A percentile compares a stretch with the other conserved stretches of the same genome.
phyloP scores from a whole-genome alignment of 257 asterid genomes.

The Nicotiana obtusifolia region DNA sequence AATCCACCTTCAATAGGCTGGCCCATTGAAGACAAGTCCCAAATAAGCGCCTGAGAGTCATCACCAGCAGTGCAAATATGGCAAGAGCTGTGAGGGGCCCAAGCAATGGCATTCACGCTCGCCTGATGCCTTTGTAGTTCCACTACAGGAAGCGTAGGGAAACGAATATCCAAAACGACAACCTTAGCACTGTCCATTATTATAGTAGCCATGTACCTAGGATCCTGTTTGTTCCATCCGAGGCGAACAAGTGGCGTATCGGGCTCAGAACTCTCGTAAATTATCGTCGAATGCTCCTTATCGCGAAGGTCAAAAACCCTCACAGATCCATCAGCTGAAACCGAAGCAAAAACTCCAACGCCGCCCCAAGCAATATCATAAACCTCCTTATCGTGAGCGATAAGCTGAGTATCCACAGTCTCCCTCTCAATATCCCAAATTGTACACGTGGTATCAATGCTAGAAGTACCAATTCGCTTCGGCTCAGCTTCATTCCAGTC shows the following conservation, averaged over 20 bases:
- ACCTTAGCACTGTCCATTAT: constrained; percentile 94
- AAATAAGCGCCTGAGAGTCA: constrained; percentile 91
- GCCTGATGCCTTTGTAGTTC: constrained; percentile 98
- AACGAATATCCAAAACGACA: constrained; percentile 86
- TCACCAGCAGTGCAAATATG: constrained; percentile 98
- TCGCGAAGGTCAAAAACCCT: constrained; percentile 95
- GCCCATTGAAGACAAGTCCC: constrained; percentile 96
- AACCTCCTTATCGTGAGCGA: constrained; percentile 98
- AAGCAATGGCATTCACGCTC: constrained; percentile 87
- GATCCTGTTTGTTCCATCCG: constrained; percentile 98
- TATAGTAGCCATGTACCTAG: constrained; percentile 96
- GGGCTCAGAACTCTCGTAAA: constrained; percentile 92
- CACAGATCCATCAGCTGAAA: constrained; percentile 93
- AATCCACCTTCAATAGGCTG: constrained; percentile 91
- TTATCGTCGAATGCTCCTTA: constrained; percentile 94
- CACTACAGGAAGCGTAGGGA: constrained; percentile 84
- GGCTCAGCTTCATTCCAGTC: constrained; percentile 99
- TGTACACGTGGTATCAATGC: constrained; percentile 91
- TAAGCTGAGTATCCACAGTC: constrained; percentile 88
- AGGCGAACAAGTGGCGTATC: constrained; percentile 89
- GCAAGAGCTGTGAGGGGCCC: constrained; percentile 99
- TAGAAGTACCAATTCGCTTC: constrained; percentile 83
- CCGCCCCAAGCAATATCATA: constrained; percentile 99
- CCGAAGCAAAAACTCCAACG: constrained; percentile 93
- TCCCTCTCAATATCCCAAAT: constrained; percentile 97